Percentiles rank a stretch among this genome's conserved stretches.
phyloP scores from a whole-genome alignment of 2,329 filamentous ascomycete species.

The Apiospora koreana region DNA sequence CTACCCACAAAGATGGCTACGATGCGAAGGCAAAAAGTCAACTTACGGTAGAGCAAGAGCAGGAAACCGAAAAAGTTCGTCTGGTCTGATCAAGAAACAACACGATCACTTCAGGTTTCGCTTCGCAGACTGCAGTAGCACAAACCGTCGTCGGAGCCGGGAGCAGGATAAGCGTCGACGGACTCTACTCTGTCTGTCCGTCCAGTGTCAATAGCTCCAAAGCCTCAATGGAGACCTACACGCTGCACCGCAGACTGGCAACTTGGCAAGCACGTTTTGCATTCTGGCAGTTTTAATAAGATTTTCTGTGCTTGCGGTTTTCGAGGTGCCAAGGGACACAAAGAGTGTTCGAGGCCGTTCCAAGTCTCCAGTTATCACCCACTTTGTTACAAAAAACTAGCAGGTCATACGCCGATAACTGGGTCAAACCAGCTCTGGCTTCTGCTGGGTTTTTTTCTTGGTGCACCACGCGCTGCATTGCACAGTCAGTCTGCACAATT shows the following conservation, averaged over 20 bases:
- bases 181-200: neutral
- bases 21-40: neutral
- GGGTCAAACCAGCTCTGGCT: neutral
- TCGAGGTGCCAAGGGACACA: conserved; percentile 4
- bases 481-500: neutral
- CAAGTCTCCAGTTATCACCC: neutral
- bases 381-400: conserved; percentile 13
- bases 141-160: neutral
- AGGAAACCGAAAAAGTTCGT: neutral
- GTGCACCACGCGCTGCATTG: neutral
- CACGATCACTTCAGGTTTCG: neutral
- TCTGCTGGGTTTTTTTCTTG: neutral
- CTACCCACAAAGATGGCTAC: neutral
- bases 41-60: neutral
- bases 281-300: neutral
- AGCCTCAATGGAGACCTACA: neutral
- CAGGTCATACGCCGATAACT: conserved; percentile 12
- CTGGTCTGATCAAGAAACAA: neutral
- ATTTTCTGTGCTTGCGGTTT: too few species aligned
- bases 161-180: neutral
- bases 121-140: too few species aligned
- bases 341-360: conserved; percentile 10
- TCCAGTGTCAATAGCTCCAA: too few species aligned
- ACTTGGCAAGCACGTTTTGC: neutral
- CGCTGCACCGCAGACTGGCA: too few species aligned